These are phyloP conservation scores for Fusarium anthophilum DNA, from an alignment of 2,329 filamentous ascomycete species.

Conservation along the genomic window DNA sequence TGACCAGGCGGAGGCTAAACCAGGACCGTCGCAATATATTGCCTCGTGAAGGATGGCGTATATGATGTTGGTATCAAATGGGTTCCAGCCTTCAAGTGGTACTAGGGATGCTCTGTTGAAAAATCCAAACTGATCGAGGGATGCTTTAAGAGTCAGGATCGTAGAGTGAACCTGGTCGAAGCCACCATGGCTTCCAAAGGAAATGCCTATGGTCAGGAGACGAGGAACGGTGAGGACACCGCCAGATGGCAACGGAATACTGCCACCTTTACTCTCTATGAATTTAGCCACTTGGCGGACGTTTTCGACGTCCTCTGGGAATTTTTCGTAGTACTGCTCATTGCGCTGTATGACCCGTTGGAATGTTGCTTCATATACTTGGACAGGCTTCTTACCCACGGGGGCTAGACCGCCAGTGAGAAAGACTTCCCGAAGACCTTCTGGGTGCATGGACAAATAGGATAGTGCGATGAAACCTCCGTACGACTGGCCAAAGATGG, in stretches of 20 bases:
- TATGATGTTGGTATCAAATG: constrained; percentile 80
- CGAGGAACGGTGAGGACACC: constrained; percentile 76
- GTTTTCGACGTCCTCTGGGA: constrained; percentile 77
- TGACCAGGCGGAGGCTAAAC: constrained; percentile 76
- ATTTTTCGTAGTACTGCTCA: constrained; percentile 83
- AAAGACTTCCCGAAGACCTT: constrained; percentile 84
- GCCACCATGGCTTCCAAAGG: constrained; percentile 82
- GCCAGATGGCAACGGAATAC: constrained; percentile 73
- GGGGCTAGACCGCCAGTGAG: constrained; percentile 86
- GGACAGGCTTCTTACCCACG: constrained; percentile 73
- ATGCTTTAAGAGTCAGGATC: constrained; percentile 74
- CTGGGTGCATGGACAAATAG: constrained; percentile 83
- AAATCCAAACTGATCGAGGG: constrained; percentile 80
- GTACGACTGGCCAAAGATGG: constrained; percentile 89
- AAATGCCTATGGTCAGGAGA: constrained; percentile 80
- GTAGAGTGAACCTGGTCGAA: constrained; percentile 79
- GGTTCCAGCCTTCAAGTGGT: constrained; percentile 71
- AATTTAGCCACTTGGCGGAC: constrained; percentile 74
- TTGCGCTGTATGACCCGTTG: constrained; percentile 77
- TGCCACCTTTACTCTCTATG: constrained; percentile 66
- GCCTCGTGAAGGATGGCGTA: constrained; percentile 90
- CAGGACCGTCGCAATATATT: constrained; percentile 79
- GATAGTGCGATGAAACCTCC: constrained; percentile 87
- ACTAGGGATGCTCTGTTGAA: constrained; percentile 77
- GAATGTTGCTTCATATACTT: constrained; percentile 80